Evolutionary conservation across 345 rosid species (phyloP).

Genomic region (Rhizophora apiculata): DNA sequence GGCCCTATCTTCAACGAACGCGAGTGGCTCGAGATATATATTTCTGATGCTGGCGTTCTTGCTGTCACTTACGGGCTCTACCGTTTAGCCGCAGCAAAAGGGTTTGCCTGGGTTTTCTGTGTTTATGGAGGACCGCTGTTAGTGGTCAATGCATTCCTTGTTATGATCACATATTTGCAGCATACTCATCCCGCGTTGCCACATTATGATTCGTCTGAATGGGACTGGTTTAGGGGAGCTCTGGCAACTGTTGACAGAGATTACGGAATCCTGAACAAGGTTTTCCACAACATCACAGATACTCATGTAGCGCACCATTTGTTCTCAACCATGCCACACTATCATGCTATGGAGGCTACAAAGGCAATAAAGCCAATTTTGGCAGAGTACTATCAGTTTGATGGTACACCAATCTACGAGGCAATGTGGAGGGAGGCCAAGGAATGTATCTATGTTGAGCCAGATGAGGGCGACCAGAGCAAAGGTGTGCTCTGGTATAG

Average conservation of each 20-base stretch:
- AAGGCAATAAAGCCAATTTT: constrained; percentile 24
- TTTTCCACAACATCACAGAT: constrained; percentile 35
- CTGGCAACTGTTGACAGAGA: constrained; percentile 33
- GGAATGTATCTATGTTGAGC: constrained; percentile 29
- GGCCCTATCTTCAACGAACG: constrained; percentile 26
- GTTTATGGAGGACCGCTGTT: constrained; percentile 27
- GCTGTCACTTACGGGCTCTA: constrained; percentile 21
- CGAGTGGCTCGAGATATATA: constrained; percentile 16
- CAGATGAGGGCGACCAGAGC: constrained; percentile 13
- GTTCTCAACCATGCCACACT: constrained; percentile 33
- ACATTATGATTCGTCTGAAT: constrained; percentile 29
- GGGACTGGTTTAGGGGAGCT: constrained; percentile 39
- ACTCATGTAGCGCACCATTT: constrained; percentile 37
- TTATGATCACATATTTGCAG: constrained; percentile 27
- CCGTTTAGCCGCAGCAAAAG: constrained; percentile 16
- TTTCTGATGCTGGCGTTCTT: constrained; percentile 27
- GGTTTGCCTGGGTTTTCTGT: constrained; percentile 24
- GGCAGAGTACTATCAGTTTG: constrained; percentile 30
- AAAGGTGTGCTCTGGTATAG: constrained; percentile 34
- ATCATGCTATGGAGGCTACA: constrained; percentile 37
- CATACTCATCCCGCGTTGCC: constrained; percentile 34
- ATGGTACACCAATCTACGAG: constrained; percentile 21
- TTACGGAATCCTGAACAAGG: constrained; percentile 33
- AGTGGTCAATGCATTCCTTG: constrained; percentile 29
- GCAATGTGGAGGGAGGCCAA: constrained; percentile 35